Conservation (phyloP, 176 grass and related monocot species). For the Oryza glaberrima region DNA sequence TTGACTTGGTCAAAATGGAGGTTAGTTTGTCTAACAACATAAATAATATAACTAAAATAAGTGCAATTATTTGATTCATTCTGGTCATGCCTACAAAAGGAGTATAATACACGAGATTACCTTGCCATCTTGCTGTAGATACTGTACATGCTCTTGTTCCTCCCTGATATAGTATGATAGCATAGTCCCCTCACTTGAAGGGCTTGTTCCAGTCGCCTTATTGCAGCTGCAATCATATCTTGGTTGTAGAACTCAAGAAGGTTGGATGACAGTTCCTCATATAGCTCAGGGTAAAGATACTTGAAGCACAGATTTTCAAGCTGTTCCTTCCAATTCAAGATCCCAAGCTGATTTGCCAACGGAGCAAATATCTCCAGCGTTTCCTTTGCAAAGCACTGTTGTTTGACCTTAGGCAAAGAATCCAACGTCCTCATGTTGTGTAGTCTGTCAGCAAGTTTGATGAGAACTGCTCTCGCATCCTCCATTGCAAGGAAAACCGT, state of each 20-base stretch:
- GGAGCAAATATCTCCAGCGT: conserved; percentile 80
- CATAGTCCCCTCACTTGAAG: conserved; percentile 63
- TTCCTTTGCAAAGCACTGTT: conserved; percentile 72
- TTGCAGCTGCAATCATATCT: conserved; percentile 72
- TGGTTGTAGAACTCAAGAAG: conserved; percentile 59
- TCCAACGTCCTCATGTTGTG: conserved; percentile 77
- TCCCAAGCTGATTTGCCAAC: conserved; percentile 68
- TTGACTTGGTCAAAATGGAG: not conserved
- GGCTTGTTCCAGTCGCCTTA: conserved; percentile 61
- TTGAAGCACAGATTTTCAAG: conserved; percentile 84
- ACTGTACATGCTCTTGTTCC: conserved; percentile 82
- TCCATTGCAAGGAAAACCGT: conserved; percentile 76
- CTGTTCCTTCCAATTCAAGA: conserved; percentile 79
- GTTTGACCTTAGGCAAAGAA: conserved; percentile 65
- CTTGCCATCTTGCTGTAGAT: conserved; percentile 89
- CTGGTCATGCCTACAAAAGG: not conserved
- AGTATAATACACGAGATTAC: conserved; percentile 30
- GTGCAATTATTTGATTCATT: not conserved
- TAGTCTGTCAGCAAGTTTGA: conserved; percentile 77
- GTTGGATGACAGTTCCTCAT: conserved; percentile 60
- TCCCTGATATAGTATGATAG: conserved; percentile 66
- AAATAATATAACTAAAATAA: conserved; percentile 21
- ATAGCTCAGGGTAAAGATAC: conserved; percentile 63
- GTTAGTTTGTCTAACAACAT: not conserved
- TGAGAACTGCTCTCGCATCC: conserved; percentile 75